Base-by-base conservation (phyloP, 331 rosid genomes). In the Arachis monticola region DNA sequence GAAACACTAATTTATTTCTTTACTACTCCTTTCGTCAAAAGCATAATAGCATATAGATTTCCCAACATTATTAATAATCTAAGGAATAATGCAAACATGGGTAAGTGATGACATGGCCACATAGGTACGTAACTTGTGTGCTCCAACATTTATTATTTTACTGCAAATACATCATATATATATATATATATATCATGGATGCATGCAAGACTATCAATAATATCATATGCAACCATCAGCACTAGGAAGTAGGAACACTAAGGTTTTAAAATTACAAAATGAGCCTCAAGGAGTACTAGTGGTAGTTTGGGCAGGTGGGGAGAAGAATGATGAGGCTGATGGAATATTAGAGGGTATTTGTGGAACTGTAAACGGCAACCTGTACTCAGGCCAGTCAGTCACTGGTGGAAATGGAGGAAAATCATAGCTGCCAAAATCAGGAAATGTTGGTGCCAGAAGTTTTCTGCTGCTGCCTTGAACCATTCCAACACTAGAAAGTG, bases 391-490 rank as follows among this genome's bases (percentile, higher is more conserved):
- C 81, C 79, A 86, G 5, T 53, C 22, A 5, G 70, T 27, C 1
- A 60, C 30, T 0, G 64, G 82, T 0, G 86, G 84, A 1, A 85
- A 41, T 38, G 83, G 81, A 60, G 87, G 87, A 10, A 62, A 30
- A 0, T 13, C 0, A 0, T 79, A 0, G 12, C 10, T 32, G 2
- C 77, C 65, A 0, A 72, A 1, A 41, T 13, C n/a, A 27, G 79
- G 67, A 3, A 42, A 5, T 52, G 69, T 6, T 57, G 78, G 78
- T 62, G 82, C 65, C 79, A 86, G 48, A 58, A 86, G 85, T 40
- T 86, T 83, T 75, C 87, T 81, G 8, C 85, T 81, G 8, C 35
- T 72, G 1, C 62, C 76, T 67, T 78, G 31, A 0, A 79, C 87
- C 10, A 58, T 71, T 13, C 46, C 69, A 31, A 55, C 63, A 72